A percentile compares a stretch with the other conserved stretches of the same genome.
Evolutionary conservation across 1,139 yeast genomes (phyloP).

Genomic region (Geotrichum klebahnii): DNA sequence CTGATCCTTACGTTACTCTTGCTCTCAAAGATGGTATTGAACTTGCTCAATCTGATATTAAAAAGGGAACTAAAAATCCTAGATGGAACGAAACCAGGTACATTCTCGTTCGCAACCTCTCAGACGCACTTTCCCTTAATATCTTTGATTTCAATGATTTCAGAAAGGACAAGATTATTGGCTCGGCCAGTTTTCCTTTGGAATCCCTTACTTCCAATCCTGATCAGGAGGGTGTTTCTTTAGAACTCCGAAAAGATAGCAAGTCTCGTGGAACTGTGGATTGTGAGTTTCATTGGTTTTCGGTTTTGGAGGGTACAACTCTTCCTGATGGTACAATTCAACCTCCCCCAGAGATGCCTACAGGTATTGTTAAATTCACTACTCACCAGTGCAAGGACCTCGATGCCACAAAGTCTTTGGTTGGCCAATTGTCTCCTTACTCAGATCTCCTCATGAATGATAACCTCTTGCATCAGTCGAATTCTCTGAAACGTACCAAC

Average conservation of each 20-base stretch:
- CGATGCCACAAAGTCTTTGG: slow-evolving; percentile 57
- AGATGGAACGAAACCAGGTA: slow-evolving; percentile 77
- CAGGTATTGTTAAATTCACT: slow-evolving; percentile 77
- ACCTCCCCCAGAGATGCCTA: slow-evolving; percentile 88
- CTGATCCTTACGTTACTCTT: slow-evolving; percentile 84
- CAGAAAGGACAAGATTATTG: slow-evolving; percentile 77
- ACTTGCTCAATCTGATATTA: slow-evolving; percentile 63
- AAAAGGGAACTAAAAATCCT: slow-evolving; percentile 63
- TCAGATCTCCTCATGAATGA: slow-evolving; percentile 68
- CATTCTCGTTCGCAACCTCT: slow-evolving; percentile 65
- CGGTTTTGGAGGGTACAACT: slow-evolving; percentile 69
- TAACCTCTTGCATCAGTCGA: slow-evolving; percentile 54
- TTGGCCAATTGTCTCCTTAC: slow-evolving; percentile 66
- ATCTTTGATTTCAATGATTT: slow-evolving; percentile 71
- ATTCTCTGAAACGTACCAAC: slow-evolving; percentile 56
- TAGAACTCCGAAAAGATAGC: slow-evolving; percentile 66
- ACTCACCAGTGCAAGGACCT: slow-evolving; percentile 70
- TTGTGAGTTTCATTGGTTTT: slow-evolving; percentile 71
- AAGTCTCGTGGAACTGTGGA: slow-evolving; percentile 71
- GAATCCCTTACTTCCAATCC: slow-evolving; percentile 56
- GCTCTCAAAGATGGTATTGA: slow-evolving; percentile 44
- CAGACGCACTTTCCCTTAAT: slow-evolving; percentile 73
- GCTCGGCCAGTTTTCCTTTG: slow-evolving; percentile 71
- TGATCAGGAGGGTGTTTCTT: slow-evolving; percentile 49
- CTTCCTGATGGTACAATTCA: slow-evolving; percentile 80